These are phyloP conservation scores for Boletellus sp. DNA, from an alignment of 768 basidiomycete species.

Conservation along the genomic window DNA sequence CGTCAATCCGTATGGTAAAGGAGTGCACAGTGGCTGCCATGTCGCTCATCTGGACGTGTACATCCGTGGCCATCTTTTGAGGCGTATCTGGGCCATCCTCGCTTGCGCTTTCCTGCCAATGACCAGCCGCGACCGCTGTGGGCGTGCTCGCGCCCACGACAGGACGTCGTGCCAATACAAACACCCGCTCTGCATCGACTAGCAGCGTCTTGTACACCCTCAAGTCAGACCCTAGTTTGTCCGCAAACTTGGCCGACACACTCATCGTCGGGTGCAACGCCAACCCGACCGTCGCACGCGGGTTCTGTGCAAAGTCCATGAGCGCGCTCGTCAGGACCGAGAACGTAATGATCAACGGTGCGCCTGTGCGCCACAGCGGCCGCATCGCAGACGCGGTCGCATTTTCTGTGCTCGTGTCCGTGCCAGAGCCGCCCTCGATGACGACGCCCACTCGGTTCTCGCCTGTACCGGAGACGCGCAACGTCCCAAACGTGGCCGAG, in stretches of 20 bases:
- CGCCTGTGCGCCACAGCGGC: slow-evolving; percentile 13
- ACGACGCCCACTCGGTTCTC: slow-evolving; percentile 13
- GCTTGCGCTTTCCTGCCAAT: slow-evolving; percentile 2
- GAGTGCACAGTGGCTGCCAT: neutral
- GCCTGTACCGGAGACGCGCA: slow-evolving; percentile 17
- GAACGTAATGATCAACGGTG: slow-evolving; percentile 24
- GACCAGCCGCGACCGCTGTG: neutral
- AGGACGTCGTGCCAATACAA: slow-evolving; percentile 17
- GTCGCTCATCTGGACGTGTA: slow-evolving; percentile 16
- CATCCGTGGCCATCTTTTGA: neutral
- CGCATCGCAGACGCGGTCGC: neutral
- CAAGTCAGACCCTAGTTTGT: slow-evolving; percentile 11
- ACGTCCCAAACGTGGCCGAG: slow-evolving; percentile 19
- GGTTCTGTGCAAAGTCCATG: slow-evolving; percentile 9
- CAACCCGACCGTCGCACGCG: slow-evolving; percentile 13
- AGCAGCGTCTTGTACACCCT: slow-evolving; percentile 16
- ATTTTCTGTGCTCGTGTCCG: neutral
- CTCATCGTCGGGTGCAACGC: slow-evolving; percentile 9
- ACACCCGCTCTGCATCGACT: slow-evolving; percentile 12
- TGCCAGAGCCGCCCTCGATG: neutral
- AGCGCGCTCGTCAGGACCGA: slow-evolving; percentile 6
- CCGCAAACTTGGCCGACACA: slow-evolving; percentile 6
- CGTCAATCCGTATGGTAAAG: slow-evolving; percentile 17
- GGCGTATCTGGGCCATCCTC: neutral
- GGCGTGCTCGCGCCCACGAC: neutral